phyloP scores from a whole-genome alignment of 2,329 filamentous ascomycete genomes.

The Fusarium fujikuroi region DNA sequence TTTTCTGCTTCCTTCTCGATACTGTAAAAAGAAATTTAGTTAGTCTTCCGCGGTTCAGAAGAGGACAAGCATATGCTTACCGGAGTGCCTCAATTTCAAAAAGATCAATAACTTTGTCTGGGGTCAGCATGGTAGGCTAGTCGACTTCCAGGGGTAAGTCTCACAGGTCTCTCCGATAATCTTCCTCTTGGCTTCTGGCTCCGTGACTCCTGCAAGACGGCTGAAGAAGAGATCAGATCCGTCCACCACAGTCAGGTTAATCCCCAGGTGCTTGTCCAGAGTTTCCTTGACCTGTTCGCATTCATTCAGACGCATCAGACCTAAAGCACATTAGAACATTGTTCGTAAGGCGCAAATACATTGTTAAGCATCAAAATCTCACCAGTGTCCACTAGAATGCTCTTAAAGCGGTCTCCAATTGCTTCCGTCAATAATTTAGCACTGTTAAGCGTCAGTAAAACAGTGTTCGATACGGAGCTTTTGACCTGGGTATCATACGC shows the following conservation, averaged over 20 bases:
- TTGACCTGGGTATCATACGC: background rate
- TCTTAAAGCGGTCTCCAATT: background rate
- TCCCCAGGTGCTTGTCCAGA: background rate
- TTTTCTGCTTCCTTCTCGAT: background rate
- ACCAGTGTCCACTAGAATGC: conserved; percentile 1
- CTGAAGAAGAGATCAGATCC: background rate
- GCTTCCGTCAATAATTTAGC: background rate
- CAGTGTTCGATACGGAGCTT: background rate
- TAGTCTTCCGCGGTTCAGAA: background rate
- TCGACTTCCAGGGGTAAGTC: conserved; percentile 1
- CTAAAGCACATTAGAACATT: background rate
- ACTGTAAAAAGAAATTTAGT: background rate
- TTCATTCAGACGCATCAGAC: background rate
- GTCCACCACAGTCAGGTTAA: background rate
- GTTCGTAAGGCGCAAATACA: too few species aligned
- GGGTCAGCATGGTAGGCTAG: background rate
- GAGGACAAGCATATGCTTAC: background rate
- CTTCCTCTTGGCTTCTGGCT: background rate
- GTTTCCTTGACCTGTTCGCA: background rate
- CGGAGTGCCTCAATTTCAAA: background rate
- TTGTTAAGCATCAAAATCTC: conserved; percentile 16
- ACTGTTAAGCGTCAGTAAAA: background rate
- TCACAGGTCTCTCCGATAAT: conserved; percentile 2
- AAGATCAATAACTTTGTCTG: background rate
- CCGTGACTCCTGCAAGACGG: background rate